Percentiles rank a stretch among this genome's conserved stretches.
phyloP scores from a whole-genome alignment of 768 basidiomycete species.

The Trametes cubensis region DNA sequence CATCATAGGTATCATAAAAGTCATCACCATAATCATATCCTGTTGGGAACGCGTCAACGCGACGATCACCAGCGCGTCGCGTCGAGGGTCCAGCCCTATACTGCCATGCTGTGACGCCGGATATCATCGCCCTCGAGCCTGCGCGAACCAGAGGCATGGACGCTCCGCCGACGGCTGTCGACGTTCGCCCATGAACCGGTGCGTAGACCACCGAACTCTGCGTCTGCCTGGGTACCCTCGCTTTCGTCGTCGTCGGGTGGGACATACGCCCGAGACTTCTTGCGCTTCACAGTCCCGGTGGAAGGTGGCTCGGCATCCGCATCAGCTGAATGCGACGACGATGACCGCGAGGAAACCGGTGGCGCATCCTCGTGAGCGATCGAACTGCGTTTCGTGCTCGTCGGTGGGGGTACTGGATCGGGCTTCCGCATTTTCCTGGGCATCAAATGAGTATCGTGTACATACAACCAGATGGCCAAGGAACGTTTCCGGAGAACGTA shows the following conservation, averaged over 20 bases:
- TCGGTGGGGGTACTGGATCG: conserved; percentile 47
- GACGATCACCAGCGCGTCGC: conserved; percentile 18
- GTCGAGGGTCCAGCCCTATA: conserved; percentile 37
- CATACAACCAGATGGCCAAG: background rate
- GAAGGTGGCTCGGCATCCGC: conserved; percentile 18
- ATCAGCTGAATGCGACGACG: conserved; percentile 22
- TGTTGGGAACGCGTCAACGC: background rate
- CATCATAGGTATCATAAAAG: conserved; percentile 21
- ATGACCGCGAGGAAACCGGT: conserved; percentile 24
- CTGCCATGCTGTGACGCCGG: conserved; percentile 68
- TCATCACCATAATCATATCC: conserved; percentile 23
- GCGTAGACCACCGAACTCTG: conserved; percentile 50
- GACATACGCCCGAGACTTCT: conserved; percentile 55
- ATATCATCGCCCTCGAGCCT: conserved; percentile 51
- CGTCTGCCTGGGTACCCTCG: conserved; percentile 74
- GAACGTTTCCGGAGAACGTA: conserved; percentile 48
- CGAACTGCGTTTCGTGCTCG: conserved; percentile 33
- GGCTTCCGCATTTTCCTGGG: conserved; percentile 89
- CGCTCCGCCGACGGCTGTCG: conserved; percentile 56
- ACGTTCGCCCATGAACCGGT: conserved; percentile 52
- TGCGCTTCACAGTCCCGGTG: conserved; percentile 43
- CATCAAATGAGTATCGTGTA: background rate
- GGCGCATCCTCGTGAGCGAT: conserved; percentile 27
- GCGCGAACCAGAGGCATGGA: conserved; percentile 32
- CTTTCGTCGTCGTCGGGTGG: conserved; percentile 60